Base-by-base conservation (phyloP, 2,329 filamentous ascomycete species). In the Colletotrichum sp. region DNA sequence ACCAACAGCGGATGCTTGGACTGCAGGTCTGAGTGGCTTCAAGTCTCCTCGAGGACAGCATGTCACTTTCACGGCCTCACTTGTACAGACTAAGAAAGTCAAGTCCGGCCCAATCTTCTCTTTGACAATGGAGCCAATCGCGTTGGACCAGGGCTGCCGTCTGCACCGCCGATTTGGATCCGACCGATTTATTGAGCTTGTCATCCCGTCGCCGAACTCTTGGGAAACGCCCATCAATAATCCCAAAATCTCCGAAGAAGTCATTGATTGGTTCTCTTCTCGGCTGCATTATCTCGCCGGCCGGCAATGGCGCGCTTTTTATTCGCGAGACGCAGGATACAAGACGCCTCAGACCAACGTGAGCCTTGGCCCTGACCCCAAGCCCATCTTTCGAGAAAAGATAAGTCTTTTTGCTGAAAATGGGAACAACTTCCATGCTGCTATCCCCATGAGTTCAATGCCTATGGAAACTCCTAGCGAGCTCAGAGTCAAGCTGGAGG, bases 121-220 rank as follows among this genome's bases (percentile, higher is more conserved):
- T 0, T 78, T 92, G 6, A 84, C 84, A 7, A 84, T 93, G 12
- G 83, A 86, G 3, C 87, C 90, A 0, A 79, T 92, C 2, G 84
- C 82, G 12, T 79, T 92, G 3, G 89, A 91, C 30, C 79, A 85
- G 4, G 84, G 88, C 0, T 87, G 91, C 80, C 88, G 92, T 3
- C 81, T 93, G 0, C 83, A 84, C 24, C 87, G 92, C 15, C 88
- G 87, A 6, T 92, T 92, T 77, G 91, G 92, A 0, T 82, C 87
- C 0, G 91, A 93, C 77, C 86, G 92, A 1, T 92, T 92, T 61
- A 76, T 93, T 2, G 90, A 93, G 69, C 73, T 93, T 1, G 80
- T 87, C 6, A 83, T 92, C 7, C 91, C 91, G 0, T 85, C 85
- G 0, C 83, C 87, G 0, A 81, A 82, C 1, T 76, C 79, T 0